These are phyloP conservation scores for Fusarium piperis DNA, from an alignment of 2,329 filamentous ascomycete genomes.

Conservation along the genomic window DNA sequence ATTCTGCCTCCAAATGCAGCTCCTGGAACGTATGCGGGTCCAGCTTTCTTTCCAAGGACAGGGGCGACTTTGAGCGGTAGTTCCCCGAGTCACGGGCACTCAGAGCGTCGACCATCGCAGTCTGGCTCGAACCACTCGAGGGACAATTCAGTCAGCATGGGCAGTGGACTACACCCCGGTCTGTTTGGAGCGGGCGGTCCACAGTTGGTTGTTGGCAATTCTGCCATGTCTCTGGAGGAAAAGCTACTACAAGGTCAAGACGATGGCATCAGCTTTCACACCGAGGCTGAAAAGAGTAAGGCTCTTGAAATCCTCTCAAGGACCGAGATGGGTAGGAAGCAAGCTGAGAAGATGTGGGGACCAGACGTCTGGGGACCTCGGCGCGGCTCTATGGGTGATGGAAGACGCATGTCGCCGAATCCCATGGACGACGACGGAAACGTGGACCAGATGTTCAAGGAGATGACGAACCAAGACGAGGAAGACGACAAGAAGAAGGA, in stretches of 20 bases:
- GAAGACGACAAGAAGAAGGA: constrained; percentile 53
- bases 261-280: constrained; percentile 56
- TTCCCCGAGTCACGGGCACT: constrained; percentile 42
- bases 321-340: constrained; percentile 60
- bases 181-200: constrained; percentile 56
- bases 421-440: constrained; percentile 50
- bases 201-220: constrained; percentile 53
- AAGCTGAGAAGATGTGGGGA: constrained; percentile 63
- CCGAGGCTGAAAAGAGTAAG: constrained; percentile 58
- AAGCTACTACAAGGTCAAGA: constrained; percentile 60
- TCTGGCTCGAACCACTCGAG: constrained; percentile 43
- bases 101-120: constrained; percentile 40
- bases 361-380: constrained; percentile 56
- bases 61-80: constrained; percentile 28
- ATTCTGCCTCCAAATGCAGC: constrained; percentile 33
- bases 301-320: constrained; percentile 63
- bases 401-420: constrained; percentile 41
- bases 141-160: constrained; percentile 53
- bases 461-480: constrained; percentile 64
- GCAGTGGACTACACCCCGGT: constrained; percentile 53
- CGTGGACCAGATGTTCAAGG: constrained; percentile 65
- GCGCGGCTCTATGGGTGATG: constrained; percentile 43
- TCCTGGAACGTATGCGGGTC: constrained; percentile 38
- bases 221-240: constrained; percentile 59
- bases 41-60: constrained; percentile 38